Evolutionary conservation across 805 yeast genomes (phyloP), one percentile per base, ranked within the genome.

Genomic region (Clavispora asparagi): DNA sequence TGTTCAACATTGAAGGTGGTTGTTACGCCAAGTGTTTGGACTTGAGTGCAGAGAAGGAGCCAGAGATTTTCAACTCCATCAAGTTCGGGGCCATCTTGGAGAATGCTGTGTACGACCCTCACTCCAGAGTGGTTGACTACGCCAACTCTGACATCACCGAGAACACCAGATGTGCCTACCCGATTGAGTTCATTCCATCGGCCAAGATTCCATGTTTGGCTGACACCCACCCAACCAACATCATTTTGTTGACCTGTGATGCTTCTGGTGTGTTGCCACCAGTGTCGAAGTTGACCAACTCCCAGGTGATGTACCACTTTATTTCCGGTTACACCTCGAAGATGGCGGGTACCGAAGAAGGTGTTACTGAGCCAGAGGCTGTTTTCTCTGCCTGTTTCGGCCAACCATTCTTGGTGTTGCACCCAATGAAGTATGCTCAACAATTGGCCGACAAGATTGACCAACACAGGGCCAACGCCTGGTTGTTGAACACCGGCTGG

Each of bases 291-390:
- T 81, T 92, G 67, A 79, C 95, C 36, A 89, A 89, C 64, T 87
- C 92, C 59, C 98, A 92, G 75, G 98, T 92, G 55, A 92, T 94
- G 98, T 92, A 94, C 80, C 98, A 92, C 75, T 92, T 92, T 75
- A 92, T 92, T 60, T 86, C 96, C 54, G 99, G 99, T 62, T 92
- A 92, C 81, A 92, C 99, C 52, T 92, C 98, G 46, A 92, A 94
- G 82, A 92, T 92, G 96, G 97, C 99, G 52, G 98, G 98, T 69
- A 92, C 99, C 44, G 99, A 92, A 74, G 95, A 88, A 69, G 99
- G 99, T 71, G 88, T 92, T 56, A 91, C 97, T 52, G 97, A 92
- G 75, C 98, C 99, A 52, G 90, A 87, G 71, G 96, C 97, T 47
- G 89, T 97, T 16, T 92, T 92, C 82, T 87, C 96, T 51, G 96